A percentile compares a stretch with the other conserved stretches of the same genome.
Conservation (phyloP, 2,329 filamentous ascomycete genomes). For the Trichoderma sp. region DNA sequence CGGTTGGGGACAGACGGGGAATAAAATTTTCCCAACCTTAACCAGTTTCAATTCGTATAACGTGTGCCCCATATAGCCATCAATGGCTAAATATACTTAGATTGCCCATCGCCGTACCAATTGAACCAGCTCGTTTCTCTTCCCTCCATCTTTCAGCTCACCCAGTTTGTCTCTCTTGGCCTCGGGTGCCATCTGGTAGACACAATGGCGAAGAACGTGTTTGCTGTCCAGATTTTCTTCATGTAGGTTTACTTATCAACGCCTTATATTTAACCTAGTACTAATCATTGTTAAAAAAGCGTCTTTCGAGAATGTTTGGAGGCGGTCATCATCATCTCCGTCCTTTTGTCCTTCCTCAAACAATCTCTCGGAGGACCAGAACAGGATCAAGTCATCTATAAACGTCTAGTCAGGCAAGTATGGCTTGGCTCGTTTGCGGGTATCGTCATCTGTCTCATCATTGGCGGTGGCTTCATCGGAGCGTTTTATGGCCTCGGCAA, state of each 20-base stretch:
- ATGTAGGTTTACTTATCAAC: constrained; percentile 43
- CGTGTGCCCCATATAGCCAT: neutral
- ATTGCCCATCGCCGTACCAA: constrained; percentile 1
- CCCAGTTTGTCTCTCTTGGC: neutral
- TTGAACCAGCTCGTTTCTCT: neutral
- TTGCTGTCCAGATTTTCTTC: constrained; percentile 76
- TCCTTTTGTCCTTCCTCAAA: constrained; percentile 75
- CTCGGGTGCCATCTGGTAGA: neutral
- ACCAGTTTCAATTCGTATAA: neutral
- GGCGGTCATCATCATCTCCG: constrained; percentile 74
- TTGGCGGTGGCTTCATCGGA: constrained; percentile 64
- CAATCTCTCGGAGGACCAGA: constrained; percentile 64
- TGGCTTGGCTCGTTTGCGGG: constrained; percentile 62
- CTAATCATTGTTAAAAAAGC: neutral
- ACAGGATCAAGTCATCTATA: constrained; percentile 41
- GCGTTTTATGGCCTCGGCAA: constrained; percentile 65
- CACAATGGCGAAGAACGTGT: constrained; percentile 60
- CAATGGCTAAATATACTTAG: constrained; percentile 2
- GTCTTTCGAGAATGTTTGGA: constrained; percentile 78
- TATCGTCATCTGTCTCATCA: constrained; percentile 57
- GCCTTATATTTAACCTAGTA: neutral
- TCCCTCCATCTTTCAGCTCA: neutral
- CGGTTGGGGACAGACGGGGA: neutral
- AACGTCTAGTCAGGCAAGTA: constrained; percentile 45
- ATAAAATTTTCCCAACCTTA: neutral